Evolutionary conservation across 2,329 filamentous ascomycete genomes (phyloP), one percentile per base, ranked within the genome.

Genomic region (Penicillium digitatum): DNA sequence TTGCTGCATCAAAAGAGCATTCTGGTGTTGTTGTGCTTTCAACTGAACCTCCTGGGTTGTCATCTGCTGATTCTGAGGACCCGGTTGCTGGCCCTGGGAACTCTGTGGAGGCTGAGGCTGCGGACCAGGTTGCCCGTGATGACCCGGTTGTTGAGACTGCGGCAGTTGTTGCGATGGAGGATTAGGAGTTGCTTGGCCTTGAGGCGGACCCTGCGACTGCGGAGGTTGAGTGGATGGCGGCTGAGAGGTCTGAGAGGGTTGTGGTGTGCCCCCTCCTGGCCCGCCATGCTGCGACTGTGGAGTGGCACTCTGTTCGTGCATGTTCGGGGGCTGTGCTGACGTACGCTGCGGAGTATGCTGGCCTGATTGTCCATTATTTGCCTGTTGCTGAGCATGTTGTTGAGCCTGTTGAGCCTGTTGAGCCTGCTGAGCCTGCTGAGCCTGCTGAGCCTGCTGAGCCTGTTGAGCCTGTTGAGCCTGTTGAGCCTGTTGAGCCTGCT

Each of bases 211-310:
- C 31, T 74, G 72, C 38, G 69, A 67, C 35, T 66, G 70, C 26
- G 69, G 72, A 11, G 72, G 70, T 53, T 73, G 71, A 16, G 65
- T 65, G 20, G 70, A 66, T 6, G 71, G 67, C 16, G 66, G 65
- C 52, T 67, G 70, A 16, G 61, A 62, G 20, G 64, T 59, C 26
- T 62, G 66, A 38, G 69, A 68, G 9, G 72, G 66, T 39, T 74
- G 70, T 44, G 75, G 72, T 29, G 73, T 76, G 32, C 61, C 68
- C 39, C 70, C 69, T 40, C 72, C 70, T 57, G 70, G 69, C 14
- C 68, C 70, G 47, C 68, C 70, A 49, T 72, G 72, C 61, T 77
- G 75, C n/a, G 76, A 74, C 59, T 76, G 75, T 18, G 74, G 73
- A 38, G 74, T 74, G 3, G 69, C 73, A 45, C 68, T 72, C 54